phyloP scores from a whole-genome alignment of 2,329 filamentous ascomycete species.

The Fusarium duplospermum region DNA sequence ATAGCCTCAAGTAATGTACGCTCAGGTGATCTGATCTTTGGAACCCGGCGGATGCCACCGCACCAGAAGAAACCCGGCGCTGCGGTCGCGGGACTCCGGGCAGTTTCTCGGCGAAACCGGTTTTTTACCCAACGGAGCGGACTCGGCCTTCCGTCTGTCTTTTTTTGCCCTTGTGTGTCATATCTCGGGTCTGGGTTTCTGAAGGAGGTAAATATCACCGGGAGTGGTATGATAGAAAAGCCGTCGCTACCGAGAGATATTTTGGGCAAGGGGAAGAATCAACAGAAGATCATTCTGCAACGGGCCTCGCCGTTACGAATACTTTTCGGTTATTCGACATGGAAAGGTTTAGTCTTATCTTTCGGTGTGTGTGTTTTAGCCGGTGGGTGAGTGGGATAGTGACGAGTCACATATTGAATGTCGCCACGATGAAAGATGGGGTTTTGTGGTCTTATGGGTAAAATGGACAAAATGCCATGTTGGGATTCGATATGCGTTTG shows the following conservation, averaged over 20 bases:
- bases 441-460: slow-evolving; percentile 8
- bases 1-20: slow-evolving; percentile 7
- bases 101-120: slow-evolving; percentile 26
- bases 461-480: not conserved
- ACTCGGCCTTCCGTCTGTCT: slow-evolving; percentile 30
- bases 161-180: not conserved
- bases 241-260: not conserved
- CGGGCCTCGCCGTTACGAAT: not conserved
- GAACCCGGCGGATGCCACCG: slow-evolving; percentile 5
- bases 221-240: slow-evolving; percentile 5
- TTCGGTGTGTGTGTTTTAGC: slow-evolving; percentile 19
- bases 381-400: not conserved
- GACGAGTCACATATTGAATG: slow-evolving; percentile 3
- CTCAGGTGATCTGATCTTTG: slow-evolving; percentile 30
- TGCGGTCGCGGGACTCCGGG: not conserved
- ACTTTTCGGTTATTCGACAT: slow-evolving; percentile 25
- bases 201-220: not conserved
- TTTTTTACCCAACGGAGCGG: not conserved
- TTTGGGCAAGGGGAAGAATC: not conserved
- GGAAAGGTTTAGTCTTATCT: slow-evolving; percentile 7
- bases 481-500: not conserved
- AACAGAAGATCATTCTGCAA: not conserved
- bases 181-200: not conserved
- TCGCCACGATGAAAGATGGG: slow-evolving; percentile 4
- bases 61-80: not conserved